These are phyloP conservation scores for Schizonepeta tenuifolia DNA, from an alignment of 257 asterid genomes.

Conservation along the genomic window DNA sequence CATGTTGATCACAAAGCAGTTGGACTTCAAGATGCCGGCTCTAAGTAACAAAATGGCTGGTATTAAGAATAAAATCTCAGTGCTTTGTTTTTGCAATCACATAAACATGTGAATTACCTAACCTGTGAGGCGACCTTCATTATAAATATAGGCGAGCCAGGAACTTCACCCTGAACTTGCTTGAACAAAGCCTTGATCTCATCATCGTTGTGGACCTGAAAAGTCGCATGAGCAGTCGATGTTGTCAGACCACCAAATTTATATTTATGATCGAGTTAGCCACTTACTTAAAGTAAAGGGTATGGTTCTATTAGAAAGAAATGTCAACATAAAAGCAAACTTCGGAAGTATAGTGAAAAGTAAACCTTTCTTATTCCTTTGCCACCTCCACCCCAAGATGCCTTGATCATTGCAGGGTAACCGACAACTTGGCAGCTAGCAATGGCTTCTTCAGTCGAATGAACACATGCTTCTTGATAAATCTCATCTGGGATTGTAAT, in stretches of 20 bases:
- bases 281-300: conserved; percentile 21
- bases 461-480: conserved; percentile 90
- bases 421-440: conserved; percentile 97
- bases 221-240: conserved; percentile 31
- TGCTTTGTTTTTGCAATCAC: conserved; percentile 1
- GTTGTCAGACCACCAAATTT: conserved; percentile 10
- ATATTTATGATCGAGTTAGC: conserved; percentile 16
- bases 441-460: conserved; percentile 94
- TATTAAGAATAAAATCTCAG: conserved; percentile 34
- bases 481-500: conserved; percentile 75
- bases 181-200: conserved; percentile 95
- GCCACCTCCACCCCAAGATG: conserved; percentile 99
- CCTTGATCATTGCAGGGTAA: conserved; percentile 99
- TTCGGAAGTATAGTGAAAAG: conserved; percentile 26
- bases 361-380: conserved; percentile 99
- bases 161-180: conserved; percentile 99
- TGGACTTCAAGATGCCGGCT: conserved; percentile 99
- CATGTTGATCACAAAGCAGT: conserved; percentile 92
- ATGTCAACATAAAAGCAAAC: conserved; percentile 9
- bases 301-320: conserved; percentile 2
- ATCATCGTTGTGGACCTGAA: conserved; percentile 92
- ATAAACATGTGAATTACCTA: conserved; percentile 36
- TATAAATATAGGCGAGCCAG: conserved; percentile 97
- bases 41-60: conserved; percentile 48
- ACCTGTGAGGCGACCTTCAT: conserved; percentile 99